Evolutionary conservation across 495 filamentous ascomycete species (phyloP), one percentile per base, ranked within the genome.

Genomic region (Polyplosphaeria fusca): DNA sequence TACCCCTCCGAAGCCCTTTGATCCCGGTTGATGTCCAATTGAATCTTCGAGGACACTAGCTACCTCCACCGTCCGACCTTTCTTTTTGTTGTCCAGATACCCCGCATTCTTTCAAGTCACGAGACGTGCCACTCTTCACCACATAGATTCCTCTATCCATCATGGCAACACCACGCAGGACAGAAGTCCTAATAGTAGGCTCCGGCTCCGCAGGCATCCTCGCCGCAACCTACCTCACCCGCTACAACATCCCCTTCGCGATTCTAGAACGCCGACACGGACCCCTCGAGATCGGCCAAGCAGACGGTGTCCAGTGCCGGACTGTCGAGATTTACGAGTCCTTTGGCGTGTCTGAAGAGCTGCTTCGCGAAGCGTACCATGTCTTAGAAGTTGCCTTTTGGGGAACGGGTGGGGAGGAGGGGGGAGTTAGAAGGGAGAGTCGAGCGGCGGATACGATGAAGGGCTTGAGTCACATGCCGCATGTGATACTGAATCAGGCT

Each of bases 251-350:
- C 56, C 71, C 68, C 42, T 86, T 77, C 73, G 81, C 76, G 57
- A 78, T 90, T 52, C 69, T 89, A 9, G 86, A 90, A 58, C 74
- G 76, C 0, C 79, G 82, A 3, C 60, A 68, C 5, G 85, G 82
- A 0, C 82, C 81, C 1, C 75, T 90, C 52, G 60, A 75, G 45
- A 76, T 79, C 30, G 88, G 88, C n/a, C 86, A 91, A 65, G 88
- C 88, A 1, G 88, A 92, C 47, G 88, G 88, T 0, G 78, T 91
- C 11, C 88, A 93, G 70, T 84, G 82, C 54, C 85, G 88, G 1
- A 88, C 87, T 0, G 80, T 90, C 9, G 88, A 93, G 66, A 83
- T 94, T 39, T 86, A 90, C 47, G 86, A 93, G 58, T 85, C 81
- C 27, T 89, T 91, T 41, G 86, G 86, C 0, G 70, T 92, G 12